Base-by-base conservation (phyloP, 805 yeast species). In the Torulaspora quercuum region DNA sequence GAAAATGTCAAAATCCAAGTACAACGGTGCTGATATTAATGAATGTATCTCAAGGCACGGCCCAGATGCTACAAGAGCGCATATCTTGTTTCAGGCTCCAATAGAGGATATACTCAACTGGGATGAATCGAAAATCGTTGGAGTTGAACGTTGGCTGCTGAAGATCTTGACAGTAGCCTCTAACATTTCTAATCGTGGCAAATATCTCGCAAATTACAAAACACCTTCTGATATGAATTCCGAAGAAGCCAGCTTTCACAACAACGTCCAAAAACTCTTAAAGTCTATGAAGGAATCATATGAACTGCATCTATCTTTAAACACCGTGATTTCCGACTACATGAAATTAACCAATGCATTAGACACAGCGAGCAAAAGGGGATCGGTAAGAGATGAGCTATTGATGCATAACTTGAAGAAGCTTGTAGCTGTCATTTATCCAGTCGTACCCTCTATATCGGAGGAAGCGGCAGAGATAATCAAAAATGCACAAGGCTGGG, bases 1-100 rank as follows among this genome's bases (percentile, higher is more conserved):
- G 55, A 92, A 92, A 55, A 92, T 92, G 98, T 89, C 97, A 2
- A 92, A 92, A 61, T 89, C 97, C 1, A 92, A 92, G 55, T 80
- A 78, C 55, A 92, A 92, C 53, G 98, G 98, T 10, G 95, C 85
- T 2, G 95, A 90, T 54, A 97, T 97, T 1, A 75, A 69, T 1
- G 75, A 72, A 41, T 84, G 90, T 49, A 88, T 92, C 17, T 55
- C 53, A 7, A 68, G 65, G 23, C 85, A 86, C 58, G 97, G 98
- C 3, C 87, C 96, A 1, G 98, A 92, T 66, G 88, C 95, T 1
- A 84, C 90, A 0, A 73, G 97, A 43, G 97, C 97, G 0, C 96
- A 90, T 55, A 77, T 92, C 42, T 61, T 92, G 9, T 92, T 92
- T 67, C 95, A 82, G 53, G 96, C 97, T 0, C 95, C 97, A 3